A percentile compares a stretch with the other conserved stretches of the same genome.
Conservation (phyloP, 345 rosid genomes). For the Citrus trifoliata region DNA sequence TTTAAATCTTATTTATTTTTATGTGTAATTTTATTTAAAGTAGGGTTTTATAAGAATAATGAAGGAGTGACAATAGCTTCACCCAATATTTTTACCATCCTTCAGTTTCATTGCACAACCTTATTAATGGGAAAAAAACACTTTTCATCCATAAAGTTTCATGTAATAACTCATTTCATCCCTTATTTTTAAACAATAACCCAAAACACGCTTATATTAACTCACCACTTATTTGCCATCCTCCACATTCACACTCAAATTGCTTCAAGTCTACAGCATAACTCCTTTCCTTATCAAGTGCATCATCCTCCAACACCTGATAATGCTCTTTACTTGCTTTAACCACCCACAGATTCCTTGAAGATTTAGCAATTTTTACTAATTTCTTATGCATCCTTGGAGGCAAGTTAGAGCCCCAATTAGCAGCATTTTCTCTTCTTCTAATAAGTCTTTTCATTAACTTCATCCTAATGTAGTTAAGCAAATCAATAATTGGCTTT, state of each 20-base stretch:
- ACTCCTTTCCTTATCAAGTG: background rate
- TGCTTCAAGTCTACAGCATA: background rate
- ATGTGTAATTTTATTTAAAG: too few species aligned
- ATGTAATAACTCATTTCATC: too few species aligned
- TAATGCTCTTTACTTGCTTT: background rate
- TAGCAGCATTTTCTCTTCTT: background rate
- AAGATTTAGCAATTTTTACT: background rate
- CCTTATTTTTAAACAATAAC: too few species aligned
- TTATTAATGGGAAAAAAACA: too few species aligned
- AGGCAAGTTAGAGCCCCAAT: background rate
- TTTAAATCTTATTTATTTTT: too few species aligned
- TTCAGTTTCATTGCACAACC: too few species aligned
- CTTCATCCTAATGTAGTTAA: background rate
- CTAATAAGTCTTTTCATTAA: background rate
- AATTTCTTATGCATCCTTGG: background rate
- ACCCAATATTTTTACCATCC: too few species aligned
- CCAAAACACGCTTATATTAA: too few species aligned
- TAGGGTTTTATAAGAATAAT: too few species aligned
- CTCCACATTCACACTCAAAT: background rate
- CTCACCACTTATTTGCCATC: background rate
- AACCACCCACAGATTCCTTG: background rate
- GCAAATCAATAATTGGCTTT: background rate
- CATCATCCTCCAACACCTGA: background rate
- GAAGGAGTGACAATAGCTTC: too few species aligned
- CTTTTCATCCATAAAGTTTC: too few species aligned